Conservation (phyloP, 2,329 filamentous ascomycete species). For the Arthrobotrys sphaeroides region DNA sequence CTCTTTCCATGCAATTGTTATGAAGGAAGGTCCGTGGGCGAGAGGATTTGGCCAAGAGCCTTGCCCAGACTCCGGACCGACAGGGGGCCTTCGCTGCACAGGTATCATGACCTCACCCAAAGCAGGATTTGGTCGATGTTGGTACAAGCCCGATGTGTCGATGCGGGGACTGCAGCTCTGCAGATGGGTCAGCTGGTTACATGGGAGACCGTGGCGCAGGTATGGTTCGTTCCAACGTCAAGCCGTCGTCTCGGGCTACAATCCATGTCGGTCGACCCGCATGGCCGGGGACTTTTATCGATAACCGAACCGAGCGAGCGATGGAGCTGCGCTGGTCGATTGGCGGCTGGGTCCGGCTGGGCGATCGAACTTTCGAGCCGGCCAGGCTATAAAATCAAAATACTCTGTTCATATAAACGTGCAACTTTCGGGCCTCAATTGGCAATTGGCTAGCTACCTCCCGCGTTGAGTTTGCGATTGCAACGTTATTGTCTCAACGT, state of each 20-base stretch:
- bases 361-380: no score
- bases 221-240: not conserved
- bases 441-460: no score
- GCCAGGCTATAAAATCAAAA: no score
- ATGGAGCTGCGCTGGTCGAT: not conserved
- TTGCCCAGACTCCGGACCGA: conserved; percentile 8
- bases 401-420: no score
- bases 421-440: no score
- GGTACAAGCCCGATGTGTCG: not conserved
- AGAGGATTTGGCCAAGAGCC: conserved; percentile 29
- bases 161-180: not conserved
- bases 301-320: conserved; percentile 31
- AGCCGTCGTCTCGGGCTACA: not conserved
- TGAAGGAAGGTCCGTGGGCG: conserved; percentile 24
- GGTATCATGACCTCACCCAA: conserved; percentile 3
- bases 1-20: conserved; percentile 1
- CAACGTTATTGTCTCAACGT: no score
- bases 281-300: conserved; percentile 20
- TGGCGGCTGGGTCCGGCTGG: not conserved
- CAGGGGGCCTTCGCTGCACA: not conserved
- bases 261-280: conserved; percentile 12
- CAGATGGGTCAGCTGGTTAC: conserved; percentile 18
- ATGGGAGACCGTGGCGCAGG: conserved; percentile 9
- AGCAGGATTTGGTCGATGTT: conserved; percentile 9
- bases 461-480: no score